Conservation (phyloP, 345 rosid genomes). For the Eucalyptus erythrocorys region DNA sequence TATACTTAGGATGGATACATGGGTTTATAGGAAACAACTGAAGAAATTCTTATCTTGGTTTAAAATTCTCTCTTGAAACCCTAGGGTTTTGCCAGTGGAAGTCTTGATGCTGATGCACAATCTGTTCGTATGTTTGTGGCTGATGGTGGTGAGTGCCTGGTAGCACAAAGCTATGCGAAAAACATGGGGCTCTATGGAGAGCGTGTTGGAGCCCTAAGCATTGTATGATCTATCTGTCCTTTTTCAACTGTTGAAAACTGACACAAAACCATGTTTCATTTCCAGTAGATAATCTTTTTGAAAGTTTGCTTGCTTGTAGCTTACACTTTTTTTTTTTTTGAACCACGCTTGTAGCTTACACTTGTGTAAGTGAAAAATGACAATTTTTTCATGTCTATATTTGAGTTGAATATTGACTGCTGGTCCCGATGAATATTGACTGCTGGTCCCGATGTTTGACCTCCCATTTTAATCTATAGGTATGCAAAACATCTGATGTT, state of each 20-base stretch:
- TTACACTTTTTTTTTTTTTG: too few species aligned
- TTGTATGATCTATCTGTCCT: conserved; percentile 37
- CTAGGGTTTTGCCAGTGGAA: conserved; percentile 93
- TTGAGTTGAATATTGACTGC: background rate
- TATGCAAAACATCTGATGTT: conserved; percentile 75
- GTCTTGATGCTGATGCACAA: conserved; percentile 68
- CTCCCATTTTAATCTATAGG: conserved; percentile 20
- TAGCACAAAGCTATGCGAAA: conserved; percentile 89
- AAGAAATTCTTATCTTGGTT: background rate
- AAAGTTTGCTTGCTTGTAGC: background rate
- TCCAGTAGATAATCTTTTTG: background rate
- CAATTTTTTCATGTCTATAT: background rate
- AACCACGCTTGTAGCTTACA: background rate
- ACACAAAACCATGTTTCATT: background rate
- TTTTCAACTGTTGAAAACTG: background rate
- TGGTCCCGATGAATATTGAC: background rate
- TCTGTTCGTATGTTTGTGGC: conserved; percentile 74
- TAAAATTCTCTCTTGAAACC: background rate
- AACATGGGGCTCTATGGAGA: conserved; percentile 95
- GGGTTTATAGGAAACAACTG: background rate
- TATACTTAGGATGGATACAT: background rate
- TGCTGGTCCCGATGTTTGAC: background rate
- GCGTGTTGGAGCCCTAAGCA: conserved; percentile 94
- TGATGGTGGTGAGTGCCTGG: conserved; percentile 82
- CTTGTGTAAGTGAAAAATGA: background rate